Evolutionary conservation across 306 rosid genomes (phyloP), one percentile per base, ranked within the genome.

Genomic region (Prunus salicina): DNA sequence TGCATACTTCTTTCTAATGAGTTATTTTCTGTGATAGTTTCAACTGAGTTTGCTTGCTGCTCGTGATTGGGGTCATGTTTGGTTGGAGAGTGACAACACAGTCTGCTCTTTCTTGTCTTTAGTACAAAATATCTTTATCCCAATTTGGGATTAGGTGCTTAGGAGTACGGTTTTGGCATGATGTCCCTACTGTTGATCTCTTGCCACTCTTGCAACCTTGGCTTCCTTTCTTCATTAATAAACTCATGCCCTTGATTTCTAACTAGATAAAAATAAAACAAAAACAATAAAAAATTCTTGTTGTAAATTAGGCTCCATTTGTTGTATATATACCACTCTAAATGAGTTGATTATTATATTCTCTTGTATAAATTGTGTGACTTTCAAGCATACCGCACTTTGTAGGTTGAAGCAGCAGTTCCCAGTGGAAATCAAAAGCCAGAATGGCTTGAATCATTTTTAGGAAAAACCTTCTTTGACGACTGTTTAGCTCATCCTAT

Each of bases 381-480:
- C 4, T 12, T 47, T 47, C 52, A 47, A 47, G 16, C 5, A 13
- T 38, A 38, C 9, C 43, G 43, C 43, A 47, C 52, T 47, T 47
- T 13, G 15, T 47, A 47, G 52, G 52, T 69, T 76, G 66, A 77
- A 34, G 72, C 61, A 53, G 80, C 18, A 58, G 61, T 16, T 6
- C 73, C 67, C 43, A 25, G 19, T 2, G 38, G 58, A 58, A 43
- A 57, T 20, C 3, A 6, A 10, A 71, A 50, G 65, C 85, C 87
- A 30, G 74, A 34, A 56, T 87, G 91, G 91, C 81, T 87, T 4
- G 86, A 79, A 38, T 53, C 64, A 51, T 80, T 83, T 69, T 43
- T 87, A 68, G 22, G 2, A 8, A 79, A 72, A 53, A 69, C 67
- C 38, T 87, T 82, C 75, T 78, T 76, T 78, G 76, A 28, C 38